Conservation (phyloP, 768 basidiomycete genomes). For the Agaricus subrufescens region DNA sequence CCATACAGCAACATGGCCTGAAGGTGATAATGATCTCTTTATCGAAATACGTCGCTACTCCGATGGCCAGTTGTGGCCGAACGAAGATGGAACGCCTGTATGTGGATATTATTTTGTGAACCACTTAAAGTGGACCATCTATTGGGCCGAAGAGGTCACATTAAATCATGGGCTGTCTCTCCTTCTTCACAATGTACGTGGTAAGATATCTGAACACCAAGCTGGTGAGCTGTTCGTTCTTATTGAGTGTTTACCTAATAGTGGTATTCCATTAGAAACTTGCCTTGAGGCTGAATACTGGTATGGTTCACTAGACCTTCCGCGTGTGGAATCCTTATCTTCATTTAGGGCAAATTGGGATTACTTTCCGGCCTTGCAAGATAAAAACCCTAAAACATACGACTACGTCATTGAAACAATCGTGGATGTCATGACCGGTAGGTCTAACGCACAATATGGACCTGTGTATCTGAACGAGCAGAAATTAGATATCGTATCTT, state of each 20-base stretch:
- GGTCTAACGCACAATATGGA: not conserved
- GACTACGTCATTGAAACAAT: not conserved
- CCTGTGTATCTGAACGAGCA: not conserved
- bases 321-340: not conserved
- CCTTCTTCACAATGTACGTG: not conserved
- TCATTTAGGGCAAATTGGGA: slow-evolving; percentile 3
- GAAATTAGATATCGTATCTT: not conserved
- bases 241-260: not conserved
- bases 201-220: not conserved
- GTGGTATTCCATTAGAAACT: not conserved
- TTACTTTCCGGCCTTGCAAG: not conserved
- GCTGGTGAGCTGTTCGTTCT: not conserved
- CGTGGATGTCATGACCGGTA: slow-evolving; percentile 4
- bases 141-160: slow-evolving; percentile 4
- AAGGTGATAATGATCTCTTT: not conserved
- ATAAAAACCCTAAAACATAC: not conserved
- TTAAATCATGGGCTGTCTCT: not conserved
- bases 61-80: too few species aligned
- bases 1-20: not conserved
- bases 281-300: slow-evolving; percentile 8
- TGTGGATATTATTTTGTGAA: slow-evolving; percentile 8
- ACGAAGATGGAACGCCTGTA: not conserved
- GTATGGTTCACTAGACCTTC: not conserved
- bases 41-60: not conserved
- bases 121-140: not conserved